phyloP scores from a whole-genome alignment of 2,329 filamentous ascomycete genomes.

The Diplodia intermedia region DNA sequence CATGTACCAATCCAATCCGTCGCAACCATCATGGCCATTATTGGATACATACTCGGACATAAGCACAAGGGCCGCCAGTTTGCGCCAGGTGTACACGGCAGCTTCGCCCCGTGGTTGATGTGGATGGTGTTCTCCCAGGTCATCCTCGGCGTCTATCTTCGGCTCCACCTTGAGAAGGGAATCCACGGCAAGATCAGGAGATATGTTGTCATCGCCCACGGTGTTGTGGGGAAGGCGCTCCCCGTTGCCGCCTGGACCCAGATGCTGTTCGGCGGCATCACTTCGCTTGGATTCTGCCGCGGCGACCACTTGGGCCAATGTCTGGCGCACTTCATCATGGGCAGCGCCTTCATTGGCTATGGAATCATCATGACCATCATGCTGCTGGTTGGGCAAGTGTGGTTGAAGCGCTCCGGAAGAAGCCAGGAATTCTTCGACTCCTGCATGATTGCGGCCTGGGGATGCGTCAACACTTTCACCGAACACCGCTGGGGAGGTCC shows the following conservation, averaged over 20 bases:
- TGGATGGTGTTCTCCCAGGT: slow-evolving; percentile 79
- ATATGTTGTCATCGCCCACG: slow-evolving; percentile 75
- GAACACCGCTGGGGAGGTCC: slow-evolving; percentile 90
- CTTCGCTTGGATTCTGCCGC: slow-evolving; percentile 88
- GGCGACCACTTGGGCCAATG: slow-evolving; percentile 92
- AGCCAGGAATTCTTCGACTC: slow-evolving; percentile 98
- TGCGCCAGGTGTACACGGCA: slow-evolving; percentile 77
- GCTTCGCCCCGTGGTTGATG: slow-evolving; percentile 82
- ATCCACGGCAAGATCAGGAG: slow-evolving; percentile 79
- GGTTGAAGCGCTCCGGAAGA: slow-evolving; percentile 80
- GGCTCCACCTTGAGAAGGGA: slow-evolving; percentile 84
- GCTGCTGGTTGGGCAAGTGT: slow-evolving; percentile 85
- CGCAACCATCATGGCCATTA: slow-evolving; percentile 75
- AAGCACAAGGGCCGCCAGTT: slow-evolving; percentile 90
- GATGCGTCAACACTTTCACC: slow-evolving; percentile 96
- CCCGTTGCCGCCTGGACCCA: slow-evolving; percentile 89
- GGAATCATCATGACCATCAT: slow-evolving; percentile 86
- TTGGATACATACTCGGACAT: slow-evolving; percentile 92
- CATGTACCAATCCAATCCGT: slow-evolving; percentile 87
- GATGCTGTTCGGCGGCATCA: slow-evolving; percentile 96
- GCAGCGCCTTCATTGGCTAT: slow-evolving; percentile 93
- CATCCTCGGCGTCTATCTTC: slow-evolving; percentile 82
- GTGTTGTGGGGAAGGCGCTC: slow-evolving; percentile 83
- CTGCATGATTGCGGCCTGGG: slow-evolving; percentile 89
- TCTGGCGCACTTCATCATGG: slow-evolving; percentile 98